Base-by-base conservation (phyloP, 352 stramenopile species). In the Phytophthora boehmeriae region DNA sequence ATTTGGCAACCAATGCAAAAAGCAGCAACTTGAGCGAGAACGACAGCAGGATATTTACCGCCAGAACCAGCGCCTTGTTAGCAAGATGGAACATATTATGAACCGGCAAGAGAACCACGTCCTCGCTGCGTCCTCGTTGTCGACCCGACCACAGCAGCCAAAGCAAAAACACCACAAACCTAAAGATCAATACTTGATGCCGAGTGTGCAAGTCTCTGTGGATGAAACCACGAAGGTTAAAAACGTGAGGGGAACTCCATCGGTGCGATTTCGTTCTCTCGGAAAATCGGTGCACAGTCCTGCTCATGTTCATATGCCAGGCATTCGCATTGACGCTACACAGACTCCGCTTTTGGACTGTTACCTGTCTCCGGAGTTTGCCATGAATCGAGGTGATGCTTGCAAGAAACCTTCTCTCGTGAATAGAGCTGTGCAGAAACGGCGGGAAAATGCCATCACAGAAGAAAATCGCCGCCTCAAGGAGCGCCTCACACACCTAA, bases 321-420 rank as follows among this genome's bases (percentile, higher is more conserved):
- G 84, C 35, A 82, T 93, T 46, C 84, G 84, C 0, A 60, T 92
- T 8, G 73, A 91, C 22, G 66, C 80, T 9, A 80, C 73, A 0
- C 84, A 93, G 54, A 90, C 77, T 1, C 84, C 84, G 30, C 67
- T 93, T 25, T 49, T 93, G 25, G 84, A 93, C 60, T 93, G 82
- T 45, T 83, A 92, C 47, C 42, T 93, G 19, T 92, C 84, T 28
- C 76, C 78, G 0, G 78, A 93, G 50, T 81, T 73, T 14, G 66
- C 82, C 0, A 83, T 84, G 62, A 63, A 71, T 1, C 62, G 82
- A 10, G 84, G 84, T 17, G 76, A 88, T 16, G 84, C 84, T n/a
- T 90, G 82, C 61, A 86, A 78, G 45, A 93, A 93, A 54, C 69
- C 58, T 16, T 80, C 80, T 8, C 60, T 93, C 17, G 60, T 89